These are phyloP conservation scores for Ramaria rubella DNA, from an alignment of 768 basidiomycete genomes.

Conservation along the genomic window DNA sequence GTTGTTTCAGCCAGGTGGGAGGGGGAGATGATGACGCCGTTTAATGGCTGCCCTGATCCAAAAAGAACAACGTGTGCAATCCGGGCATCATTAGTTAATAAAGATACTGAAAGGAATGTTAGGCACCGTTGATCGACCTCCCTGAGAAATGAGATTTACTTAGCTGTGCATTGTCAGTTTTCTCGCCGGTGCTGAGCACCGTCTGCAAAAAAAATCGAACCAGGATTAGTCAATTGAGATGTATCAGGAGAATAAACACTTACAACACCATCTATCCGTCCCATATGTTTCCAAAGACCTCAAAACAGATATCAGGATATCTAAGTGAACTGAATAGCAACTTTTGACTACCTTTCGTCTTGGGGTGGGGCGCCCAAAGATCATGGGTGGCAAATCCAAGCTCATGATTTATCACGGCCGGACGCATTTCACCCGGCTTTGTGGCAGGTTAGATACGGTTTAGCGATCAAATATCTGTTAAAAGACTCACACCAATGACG, in stretches of 20 bases:
- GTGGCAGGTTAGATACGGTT: neutral
- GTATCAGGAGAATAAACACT: too few relatives aligned
- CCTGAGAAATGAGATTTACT: slow-evolving; percentile 12
- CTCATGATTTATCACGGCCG: neutral
- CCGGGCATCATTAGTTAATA: slow-evolving; percentile 16
- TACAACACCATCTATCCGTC: neutral
- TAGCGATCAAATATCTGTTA: neutral
- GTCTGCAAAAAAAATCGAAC: neutral
- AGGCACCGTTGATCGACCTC: too few relatives aligned
- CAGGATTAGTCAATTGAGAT: neutral
- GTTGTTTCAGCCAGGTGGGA: neutral
- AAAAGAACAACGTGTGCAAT: slow-evolving; percentile 20
- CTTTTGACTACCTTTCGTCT: neutral
- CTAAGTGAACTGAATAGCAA: neutral
- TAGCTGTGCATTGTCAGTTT: slow-evolving; percentile 24
- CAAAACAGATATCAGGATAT: neutral
- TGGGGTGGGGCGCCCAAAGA: slow-evolving; percentile 1
- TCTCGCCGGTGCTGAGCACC: slow-evolving; percentile 26
- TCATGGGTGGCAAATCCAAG: neutral
- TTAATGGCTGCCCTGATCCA: slow-evolving; percentile 19
- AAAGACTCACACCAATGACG: slow-evolving; percentile 20
- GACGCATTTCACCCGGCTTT: neutral
- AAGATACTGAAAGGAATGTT: slow-evolving; percentile 19
- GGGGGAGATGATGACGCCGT: slow-evolving; percentile 19
- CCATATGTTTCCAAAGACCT: neutral